Conservation (phyloP, 495 filamentous ascomycete genomes). For the Hypoxylon trugodes region DNA sequence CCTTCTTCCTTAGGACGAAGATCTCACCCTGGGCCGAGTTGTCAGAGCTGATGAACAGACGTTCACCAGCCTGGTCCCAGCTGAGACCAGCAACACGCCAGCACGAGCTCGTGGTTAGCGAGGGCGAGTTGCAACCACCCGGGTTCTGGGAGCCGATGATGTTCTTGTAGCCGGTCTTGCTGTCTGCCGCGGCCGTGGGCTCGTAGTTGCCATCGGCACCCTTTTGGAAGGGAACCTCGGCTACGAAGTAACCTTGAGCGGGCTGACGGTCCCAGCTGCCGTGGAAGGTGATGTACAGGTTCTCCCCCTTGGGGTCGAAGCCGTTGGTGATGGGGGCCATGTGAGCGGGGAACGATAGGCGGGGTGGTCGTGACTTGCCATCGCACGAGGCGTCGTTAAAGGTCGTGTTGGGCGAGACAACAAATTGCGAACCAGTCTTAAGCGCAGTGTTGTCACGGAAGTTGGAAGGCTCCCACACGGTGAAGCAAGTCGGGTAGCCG, state of each 20-base stretch:
- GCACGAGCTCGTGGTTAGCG: slow-evolving; percentile 42
- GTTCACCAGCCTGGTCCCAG: slow-evolving; percentile 45
- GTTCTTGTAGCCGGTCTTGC: slow-evolving; percentile 45
- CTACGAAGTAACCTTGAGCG: slow-evolving; percentile 63
- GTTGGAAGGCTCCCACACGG: slow-evolving; percentile 63
- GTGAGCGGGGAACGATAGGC: slow-evolving; percentile 64
- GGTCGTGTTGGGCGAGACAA: slow-evolving; percentile 52
- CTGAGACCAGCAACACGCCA: slow-evolving; percentile 43
- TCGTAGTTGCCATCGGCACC: slow-evolving; percentile 48
- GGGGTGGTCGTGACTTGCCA: slow-evolving; percentile 52
- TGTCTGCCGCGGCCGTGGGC: slow-evolving; percentile 44
- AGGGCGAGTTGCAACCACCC: slow-evolving; percentile 38
- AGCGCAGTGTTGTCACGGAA: slow-evolving; percentile 56
- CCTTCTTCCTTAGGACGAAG: slow-evolving; percentile 47
- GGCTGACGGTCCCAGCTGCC: slow-evolving; percentile 64
- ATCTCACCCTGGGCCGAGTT: slow-evolving; percentile 55
- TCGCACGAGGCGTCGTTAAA: slow-evolving; percentile 60
- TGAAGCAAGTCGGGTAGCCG: slow-evolving; percentile 73
- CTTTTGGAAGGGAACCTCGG: slow-evolving; percentile 55
- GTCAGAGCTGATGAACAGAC: slow-evolving; percentile 48
- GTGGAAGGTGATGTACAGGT: slow-evolving; percentile 66
- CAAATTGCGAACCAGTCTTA: slow-evolving; percentile 61
- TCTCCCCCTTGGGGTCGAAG: slow-evolving; percentile 50
- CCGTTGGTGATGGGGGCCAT: slow-evolving; percentile 64
- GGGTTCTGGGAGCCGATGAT: slow-evolving; percentile 44